phyloP scores from a whole-genome alignment of 371 early-diverging fungal genomes.

The Neoconidiobolus thromboides region DNA sequence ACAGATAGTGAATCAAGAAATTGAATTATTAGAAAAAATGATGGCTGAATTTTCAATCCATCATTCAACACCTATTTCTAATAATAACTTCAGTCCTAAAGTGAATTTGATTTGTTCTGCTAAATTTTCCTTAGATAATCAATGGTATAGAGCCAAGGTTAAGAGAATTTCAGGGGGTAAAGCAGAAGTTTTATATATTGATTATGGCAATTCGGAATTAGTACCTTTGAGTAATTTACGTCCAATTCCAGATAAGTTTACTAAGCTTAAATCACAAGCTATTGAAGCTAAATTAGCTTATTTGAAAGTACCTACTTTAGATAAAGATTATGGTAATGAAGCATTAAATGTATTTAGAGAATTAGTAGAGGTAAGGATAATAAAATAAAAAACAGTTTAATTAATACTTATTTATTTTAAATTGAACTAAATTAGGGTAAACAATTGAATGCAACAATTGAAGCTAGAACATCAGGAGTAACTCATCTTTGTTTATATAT shows the following conservation, averaged over 20 bases:
- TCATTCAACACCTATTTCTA: conserved; percentile 14
- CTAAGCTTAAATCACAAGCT: conserved; percentile 53
- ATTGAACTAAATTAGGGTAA: conserved; percentile 19
- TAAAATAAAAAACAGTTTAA: no score
- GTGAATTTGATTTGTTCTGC: conserved; percentile 54
- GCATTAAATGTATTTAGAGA: conserved; percentile 46
- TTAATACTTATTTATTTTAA: neutral
- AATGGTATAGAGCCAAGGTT: conserved; percentile 84
- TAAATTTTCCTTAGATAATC: conserved; percentile 67
- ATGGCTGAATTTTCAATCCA: conserved; percentile 64
- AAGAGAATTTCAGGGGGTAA: conserved; percentile 35
- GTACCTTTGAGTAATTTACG: conserved; percentile 35
- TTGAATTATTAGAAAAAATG: conserved; percentile 50
- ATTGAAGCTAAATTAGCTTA: conserved; percentile 69
- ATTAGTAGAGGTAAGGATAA: conserved; percentile 16
- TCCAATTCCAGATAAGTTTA: conserved; percentile 29
- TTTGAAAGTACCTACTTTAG: conserved; percentile 38
- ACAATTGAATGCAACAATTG: conserved; percentile 56
- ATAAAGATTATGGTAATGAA: conserved; percentile 59
- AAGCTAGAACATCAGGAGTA: conserved; percentile 32
- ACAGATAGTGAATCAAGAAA: conserved; percentile 52
- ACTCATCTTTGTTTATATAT: conserved; percentile 47
- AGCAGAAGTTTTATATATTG: conserved; percentile 64
- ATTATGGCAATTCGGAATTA: conserved; percentile 75
- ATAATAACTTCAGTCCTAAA: conserved; percentile 32